Evolutionary conservation across 257 asterid genomes (phyloP).

Genomic region (Gardenia jasminoides): DNA sequence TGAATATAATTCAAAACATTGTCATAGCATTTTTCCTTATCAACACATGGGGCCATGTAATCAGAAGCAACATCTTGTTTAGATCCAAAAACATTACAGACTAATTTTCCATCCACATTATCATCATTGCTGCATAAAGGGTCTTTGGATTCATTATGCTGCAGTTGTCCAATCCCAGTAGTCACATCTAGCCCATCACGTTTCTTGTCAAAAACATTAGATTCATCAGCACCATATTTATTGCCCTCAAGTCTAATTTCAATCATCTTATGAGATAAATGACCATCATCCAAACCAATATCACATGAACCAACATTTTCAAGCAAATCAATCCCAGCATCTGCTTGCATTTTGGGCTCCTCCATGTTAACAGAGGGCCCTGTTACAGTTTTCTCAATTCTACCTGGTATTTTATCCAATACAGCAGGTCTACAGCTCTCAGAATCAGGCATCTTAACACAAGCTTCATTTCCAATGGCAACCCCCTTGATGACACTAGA

Average conservation of each 20-base stretch:
- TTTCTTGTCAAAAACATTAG: slow-evolving; percentile 35
- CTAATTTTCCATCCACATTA: slow-evolving; percentile 18
- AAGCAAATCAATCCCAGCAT: slow-evolving; percentile 28
- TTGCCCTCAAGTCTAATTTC: slow-evolving; percentile 30
- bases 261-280: slow-evolving; percentile 24
- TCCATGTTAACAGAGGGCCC: slow-evolving; percentile 29
- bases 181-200: slow-evolving; percentile 30
- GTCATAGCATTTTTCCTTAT: slow-evolving; percentile 25
- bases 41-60: slow-evolving; percentile 20
- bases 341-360: slow-evolving; percentile 31
- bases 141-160: slow-evolving; percentile 24
- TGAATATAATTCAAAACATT: slow-evolving; percentile 14
- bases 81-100: slow-evolving; percentile 26
- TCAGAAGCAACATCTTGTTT: slow-evolving; percentile 26
- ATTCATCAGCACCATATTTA: slow-evolving; percentile 32
- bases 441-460: slow-evolving; percentile 16
- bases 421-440: slow-evolving; percentile 22
- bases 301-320: slow-evolving; percentile 29
- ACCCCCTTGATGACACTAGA: slow-evolving; percentile 11
- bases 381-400: slow-evolving; percentile 11
- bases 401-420: slow-evolving; percentile 28
- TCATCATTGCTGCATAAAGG: slow-evolving; percentile 21
- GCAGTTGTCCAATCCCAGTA: slow-evolving; percentile 28
- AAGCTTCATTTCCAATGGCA: slow-evolving; percentile 25
- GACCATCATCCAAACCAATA: slow-evolving; percentile 17